Evolutionary conservation across 495 filamentous ascomycete genomes (phyloP).

Genomic region (Hypoxylon fuscum): DNA sequence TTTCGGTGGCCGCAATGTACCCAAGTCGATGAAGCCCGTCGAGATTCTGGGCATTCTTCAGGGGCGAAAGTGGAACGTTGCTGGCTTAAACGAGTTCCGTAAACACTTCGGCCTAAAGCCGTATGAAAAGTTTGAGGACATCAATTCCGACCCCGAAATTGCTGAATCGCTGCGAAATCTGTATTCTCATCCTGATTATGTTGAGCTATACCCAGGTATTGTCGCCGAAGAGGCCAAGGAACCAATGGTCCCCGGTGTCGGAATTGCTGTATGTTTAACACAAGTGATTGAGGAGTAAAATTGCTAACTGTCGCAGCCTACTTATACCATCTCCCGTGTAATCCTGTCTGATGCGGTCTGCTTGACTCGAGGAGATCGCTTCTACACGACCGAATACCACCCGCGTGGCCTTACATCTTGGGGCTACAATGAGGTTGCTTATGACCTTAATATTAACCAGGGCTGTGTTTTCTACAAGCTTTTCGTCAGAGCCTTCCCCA

Average conservation of each 20-base stretch:
- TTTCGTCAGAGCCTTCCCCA: constrained; percentile 79
- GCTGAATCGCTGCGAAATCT: constrained; percentile 73
- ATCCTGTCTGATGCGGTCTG: constrained; percentile 87
- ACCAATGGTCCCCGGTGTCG: constrained; percentile 77
- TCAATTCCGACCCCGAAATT: constrained; percentile 76
- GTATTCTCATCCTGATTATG: constrained; percentile 76
- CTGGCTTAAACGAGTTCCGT: constrained; percentile 88
- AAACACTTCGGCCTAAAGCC: constrained; percentile 79
- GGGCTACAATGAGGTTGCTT: constrained; percentile 75
- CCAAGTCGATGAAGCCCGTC: constrained; percentile 73
- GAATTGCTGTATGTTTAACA: constrained; percentile 62
- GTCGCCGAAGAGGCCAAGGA: constrained; percentile 83
- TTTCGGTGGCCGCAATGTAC: constrained; percentile 79
- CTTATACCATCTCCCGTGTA: constrained; percentile 83
- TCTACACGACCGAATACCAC: constrained; percentile 80
- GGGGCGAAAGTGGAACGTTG: constrained; percentile 81
- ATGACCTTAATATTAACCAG: constrained; percentile 77
- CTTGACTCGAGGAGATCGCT: constrained; percentile 86
- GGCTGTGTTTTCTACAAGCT: constrained; percentile 90
- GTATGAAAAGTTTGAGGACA: constrained; percentile 82
- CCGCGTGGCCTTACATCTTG: constrained; percentile 83
- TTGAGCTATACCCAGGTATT: constrained; percentile 63
- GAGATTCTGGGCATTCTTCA: constrained; percentile 90
- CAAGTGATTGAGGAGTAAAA: not conserved
- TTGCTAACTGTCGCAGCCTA: constrained; percentile 54